A percentile compares a stretch with the other conserved stretches of the same genome.
phyloP scores from a whole-genome alignment of 2,329 filamentous ascomycete genomes.

The Aspergillus alliaceus region DNA sequence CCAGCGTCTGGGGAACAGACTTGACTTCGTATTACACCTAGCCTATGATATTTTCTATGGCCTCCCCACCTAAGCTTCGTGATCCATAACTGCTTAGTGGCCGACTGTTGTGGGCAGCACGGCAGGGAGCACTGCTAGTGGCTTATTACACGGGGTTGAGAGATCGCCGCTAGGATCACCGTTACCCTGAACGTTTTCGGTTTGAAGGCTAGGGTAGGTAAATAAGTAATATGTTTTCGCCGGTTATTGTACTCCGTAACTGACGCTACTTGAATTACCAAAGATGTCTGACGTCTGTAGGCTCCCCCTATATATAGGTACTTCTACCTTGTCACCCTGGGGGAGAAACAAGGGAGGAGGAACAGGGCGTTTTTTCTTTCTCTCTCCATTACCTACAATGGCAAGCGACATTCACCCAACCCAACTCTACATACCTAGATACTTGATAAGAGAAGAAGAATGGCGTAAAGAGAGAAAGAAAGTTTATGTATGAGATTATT shows the following conservation, averaged over 20 bases:
- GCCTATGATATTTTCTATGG: conserved; percentile 9
- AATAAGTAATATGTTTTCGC: no score
- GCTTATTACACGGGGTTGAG: conserved; percentile 16
- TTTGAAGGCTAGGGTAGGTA: conserved; percentile 8
- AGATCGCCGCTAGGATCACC: conserved; percentile 36
- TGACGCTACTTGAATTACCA: background rate
- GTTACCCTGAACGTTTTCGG: conserved; percentile 15
- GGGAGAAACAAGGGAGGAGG: no score
- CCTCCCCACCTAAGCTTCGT: conserved; percentile 27
- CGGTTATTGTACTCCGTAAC: background rate
- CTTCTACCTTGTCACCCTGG: no score
- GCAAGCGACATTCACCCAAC: background rate
- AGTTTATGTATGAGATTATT: background rate
- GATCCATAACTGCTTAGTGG: conserved; percentile 12
- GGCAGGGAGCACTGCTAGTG: conserved; percentile 10
- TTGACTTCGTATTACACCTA: conserved; percentile 17
- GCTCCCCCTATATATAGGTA: no score
- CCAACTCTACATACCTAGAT: background rate
- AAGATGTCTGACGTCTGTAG: background rate
- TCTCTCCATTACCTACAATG: background rate
- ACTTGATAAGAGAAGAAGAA: background rate
- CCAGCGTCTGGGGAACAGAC: conserved; percentile 9
- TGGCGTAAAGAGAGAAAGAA: background rate
- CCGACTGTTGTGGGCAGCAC: conserved; percentile 5
- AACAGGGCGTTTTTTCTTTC: no score